phyloP scores from a whole-genome alignment of 495 filamentous ascomycete genomes.

The Penicillium soppii region DNA sequence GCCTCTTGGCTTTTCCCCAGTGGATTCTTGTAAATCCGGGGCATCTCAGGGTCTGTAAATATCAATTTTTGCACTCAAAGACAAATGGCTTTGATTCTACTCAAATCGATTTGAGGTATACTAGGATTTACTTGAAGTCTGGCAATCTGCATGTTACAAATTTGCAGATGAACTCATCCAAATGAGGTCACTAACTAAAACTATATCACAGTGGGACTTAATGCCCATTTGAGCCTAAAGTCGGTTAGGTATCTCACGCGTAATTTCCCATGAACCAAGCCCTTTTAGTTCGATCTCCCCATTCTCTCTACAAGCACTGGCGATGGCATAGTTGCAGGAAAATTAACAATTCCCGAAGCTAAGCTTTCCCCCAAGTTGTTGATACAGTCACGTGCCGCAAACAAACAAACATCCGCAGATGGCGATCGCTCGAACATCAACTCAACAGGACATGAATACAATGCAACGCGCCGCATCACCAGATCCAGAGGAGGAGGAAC shows the following conservation, averaged over 20 bases:
- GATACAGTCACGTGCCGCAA: background rate
- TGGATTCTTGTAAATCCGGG: slow-evolving; percentile 10
- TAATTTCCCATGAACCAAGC: background rate
- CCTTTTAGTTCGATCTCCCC: too few relatives aligned
- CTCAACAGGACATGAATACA: slow-evolving; percentile 17
- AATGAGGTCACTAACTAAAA: background rate
- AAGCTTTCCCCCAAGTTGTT: background rate
- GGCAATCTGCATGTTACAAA: background rate
- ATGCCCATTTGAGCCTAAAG: too few relatives aligned
- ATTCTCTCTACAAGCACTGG: too few relatives aligned
- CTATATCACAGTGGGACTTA: background rate
- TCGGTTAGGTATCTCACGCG: too few relatives aligned
- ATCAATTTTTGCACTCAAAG: background rate
- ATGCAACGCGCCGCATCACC: slow-evolving; percentile 13
- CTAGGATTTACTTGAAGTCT: too few relatives aligned
- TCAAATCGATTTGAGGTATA: too few relatives aligned
- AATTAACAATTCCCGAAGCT: background rate
- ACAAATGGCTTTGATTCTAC: too few relatives aligned
- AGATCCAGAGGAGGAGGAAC: slow-evolving; percentile 27
- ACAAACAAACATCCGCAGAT: slow-evolving; percentile 7
- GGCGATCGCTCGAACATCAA: too few relatives aligned
- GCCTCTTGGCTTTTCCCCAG: slow-evolving; percentile 24
- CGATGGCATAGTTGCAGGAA: too few relatives aligned
- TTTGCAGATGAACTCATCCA: background rate
- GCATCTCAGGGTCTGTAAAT: background rate